A percentile compares a stretch with the other conserved stretches of the same genome.
phyloP scores from a whole-genome alignment of 495 filamentous ascomycete genomes.

The Aspergillus sclerotiicarbonarius region DNA sequence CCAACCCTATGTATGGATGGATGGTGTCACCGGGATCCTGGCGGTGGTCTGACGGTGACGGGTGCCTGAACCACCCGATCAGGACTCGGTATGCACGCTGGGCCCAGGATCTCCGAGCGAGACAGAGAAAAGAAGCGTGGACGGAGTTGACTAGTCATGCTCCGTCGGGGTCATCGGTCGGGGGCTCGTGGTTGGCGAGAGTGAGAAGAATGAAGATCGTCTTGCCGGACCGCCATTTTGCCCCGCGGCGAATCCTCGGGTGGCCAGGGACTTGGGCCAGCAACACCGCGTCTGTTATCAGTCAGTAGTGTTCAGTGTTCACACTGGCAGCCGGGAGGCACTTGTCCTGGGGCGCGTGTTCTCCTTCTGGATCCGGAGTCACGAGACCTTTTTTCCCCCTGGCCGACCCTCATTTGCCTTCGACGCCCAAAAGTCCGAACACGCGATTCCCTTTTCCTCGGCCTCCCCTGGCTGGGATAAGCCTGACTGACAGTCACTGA shows the following conservation, averaged over 20 bases:
- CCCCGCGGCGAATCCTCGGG: slow-evolving; percentile 21
- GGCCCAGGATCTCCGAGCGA: too few relatives aligned
- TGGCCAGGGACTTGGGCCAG: slow-evolving; percentile 12
- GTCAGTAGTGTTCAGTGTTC: too few relatives aligned
- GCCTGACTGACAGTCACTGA: neutral
- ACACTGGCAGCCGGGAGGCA: neutral
- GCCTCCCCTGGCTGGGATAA: too few relatives aligned
- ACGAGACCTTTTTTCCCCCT: neutral
- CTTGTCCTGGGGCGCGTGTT: neutral
- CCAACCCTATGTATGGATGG: too few relatives aligned
- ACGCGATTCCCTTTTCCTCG: neutral
- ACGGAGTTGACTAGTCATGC: neutral
- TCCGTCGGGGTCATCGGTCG: neutral
- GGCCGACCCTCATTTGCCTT: neutral
- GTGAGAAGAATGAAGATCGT: neutral
- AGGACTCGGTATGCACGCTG: too few relatives aligned
- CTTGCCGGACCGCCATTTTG: neutral
- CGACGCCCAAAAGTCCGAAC: neutral
- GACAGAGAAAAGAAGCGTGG: too few relatives aligned
- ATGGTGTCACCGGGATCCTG: too few relatives aligned
- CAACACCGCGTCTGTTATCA: neutral
- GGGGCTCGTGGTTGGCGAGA: neutral
- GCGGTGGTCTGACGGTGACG: neutral
- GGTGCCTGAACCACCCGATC: too few relatives aligned
- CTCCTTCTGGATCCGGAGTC: neutral